Evolutionary conservation across 2,329 filamentous ascomycete genomes (phyloP).

Genomic region (Leptodontidium sp.): DNA sequence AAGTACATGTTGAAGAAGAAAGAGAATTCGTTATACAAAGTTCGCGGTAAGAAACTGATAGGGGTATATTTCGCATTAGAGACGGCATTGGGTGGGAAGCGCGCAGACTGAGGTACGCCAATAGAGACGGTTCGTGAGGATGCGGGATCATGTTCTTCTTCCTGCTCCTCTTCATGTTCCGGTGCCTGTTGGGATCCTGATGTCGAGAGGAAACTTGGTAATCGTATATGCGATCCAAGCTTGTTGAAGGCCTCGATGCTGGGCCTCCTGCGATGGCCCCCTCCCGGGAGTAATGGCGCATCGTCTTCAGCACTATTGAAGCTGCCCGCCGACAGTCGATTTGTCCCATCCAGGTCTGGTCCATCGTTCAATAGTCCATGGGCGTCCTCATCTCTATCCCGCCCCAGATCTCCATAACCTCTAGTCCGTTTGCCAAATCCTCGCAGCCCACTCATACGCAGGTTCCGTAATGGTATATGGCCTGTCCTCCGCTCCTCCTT

Average conservation of each 20-base stretch:
- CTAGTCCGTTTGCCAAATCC: slow-evolving; percentile 59
- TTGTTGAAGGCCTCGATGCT: slow-evolving; percentile 52
- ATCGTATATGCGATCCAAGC: slow-evolving; percentile 62
- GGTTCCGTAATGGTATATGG: slow-evolving; percentile 73
- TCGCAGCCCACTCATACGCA: slow-evolving; percentile 71
- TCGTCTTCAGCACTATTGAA: slow-evolving; percentile 69
- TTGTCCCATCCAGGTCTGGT: slow-evolving; percentile 56
- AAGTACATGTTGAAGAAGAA: slow-evolving; percentile 99
- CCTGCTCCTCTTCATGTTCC: slow-evolving; percentile 52
- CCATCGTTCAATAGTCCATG: slow-evolving; percentile 72
- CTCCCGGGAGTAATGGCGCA: slow-evolving; percentile 70
- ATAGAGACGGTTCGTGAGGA: slow-evolving; percentile 79
- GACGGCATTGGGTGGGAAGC: slow-evolving; percentile 88
- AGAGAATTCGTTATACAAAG: slow-evolving; percentile 97
- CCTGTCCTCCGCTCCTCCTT: slow-evolving; percentile 42
- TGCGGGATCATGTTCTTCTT: slow-evolving; percentile 68
- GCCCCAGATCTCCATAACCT: slow-evolving; percentile 68
- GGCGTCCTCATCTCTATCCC: slow-evolving; percentile 68
- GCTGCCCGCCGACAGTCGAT: slow-evolving; percentile 67
- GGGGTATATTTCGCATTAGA: slow-evolving; percentile 99
- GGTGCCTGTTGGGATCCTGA: slow-evolving; percentile 26
- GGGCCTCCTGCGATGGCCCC: slow-evolving; percentile 46
- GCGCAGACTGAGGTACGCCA: slow-evolving; percentile 74
- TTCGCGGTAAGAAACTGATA: slow-evolving; percentile 91
- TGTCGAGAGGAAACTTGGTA: slow-evolving; percentile 72